Conservation (phyloP, 345 rosid species). For the Acer campestre region DNA sequence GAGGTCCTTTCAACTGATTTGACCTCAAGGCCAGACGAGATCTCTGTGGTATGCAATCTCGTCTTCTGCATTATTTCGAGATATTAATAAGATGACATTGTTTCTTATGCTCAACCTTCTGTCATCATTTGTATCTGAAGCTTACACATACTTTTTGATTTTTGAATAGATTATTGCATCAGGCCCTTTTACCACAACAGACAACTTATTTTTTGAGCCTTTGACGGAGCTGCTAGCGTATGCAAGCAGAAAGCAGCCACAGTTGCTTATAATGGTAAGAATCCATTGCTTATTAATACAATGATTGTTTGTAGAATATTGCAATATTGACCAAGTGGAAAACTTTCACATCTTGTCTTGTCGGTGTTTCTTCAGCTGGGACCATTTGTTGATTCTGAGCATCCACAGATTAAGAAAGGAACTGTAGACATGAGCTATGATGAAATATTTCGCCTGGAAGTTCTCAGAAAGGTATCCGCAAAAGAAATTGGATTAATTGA, state of each 20-base stretch:
- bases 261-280: slow-evolving; percentile 75
- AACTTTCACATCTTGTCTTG: slow-evolving; percentile 12
- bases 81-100: background rate
- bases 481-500: slow-evolving; percentile 2
- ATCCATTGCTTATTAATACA: background rate
- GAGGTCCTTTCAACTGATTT: slow-evolving; percentile 42
- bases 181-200: slow-evolving; percentile 88
- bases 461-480: slow-evolving; percentile 63
- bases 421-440: slow-evolving; percentile 53
- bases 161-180: slow-evolving; percentile 75
- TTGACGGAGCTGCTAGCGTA: slow-evolving; percentile 76
- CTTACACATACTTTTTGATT: background rate
- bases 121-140: background rate
- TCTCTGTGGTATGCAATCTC: slow-evolving; percentile 62
- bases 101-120: background rate
- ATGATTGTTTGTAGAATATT: background rate
- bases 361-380: slow-evolving; percentile 65
- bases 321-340: slow-evolving; percentile 1
- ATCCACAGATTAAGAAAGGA: slow-evolving; percentile 85
- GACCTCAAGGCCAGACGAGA: slow-evolving; percentile 35
- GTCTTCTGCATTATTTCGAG: slow-evolving; percentile 19
- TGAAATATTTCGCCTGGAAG: slow-evolving; percentile 66
- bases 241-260: slow-evolving; percentile 80
- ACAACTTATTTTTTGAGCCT: slow-evolving; percentile 88
- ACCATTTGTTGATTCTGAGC: slow-evolving; percentile 88